Conservation (phyloP, 306 rosid genomes). For the Rosa persica region DNA sequence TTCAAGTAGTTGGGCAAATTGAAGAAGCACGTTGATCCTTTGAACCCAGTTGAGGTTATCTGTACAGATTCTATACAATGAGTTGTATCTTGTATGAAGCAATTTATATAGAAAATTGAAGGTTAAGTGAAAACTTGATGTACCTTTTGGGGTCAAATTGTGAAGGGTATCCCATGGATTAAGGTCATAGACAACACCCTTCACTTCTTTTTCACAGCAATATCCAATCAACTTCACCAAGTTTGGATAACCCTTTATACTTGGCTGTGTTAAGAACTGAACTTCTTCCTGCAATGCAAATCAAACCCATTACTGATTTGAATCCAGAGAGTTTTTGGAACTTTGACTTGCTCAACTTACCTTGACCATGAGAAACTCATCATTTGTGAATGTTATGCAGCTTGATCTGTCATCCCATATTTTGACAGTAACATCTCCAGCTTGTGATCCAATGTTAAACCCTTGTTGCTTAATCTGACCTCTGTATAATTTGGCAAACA, state of each 20-base stretch:
- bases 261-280: slow-evolving; percentile 44
- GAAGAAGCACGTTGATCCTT: slow-evolving; percentile 46
- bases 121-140: neutral
- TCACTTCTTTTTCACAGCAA: slow-evolving; percentile 50
- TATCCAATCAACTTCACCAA: slow-evolving; percentile 53
- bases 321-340: neutral
- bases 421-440: slow-evolving; percentile 44
- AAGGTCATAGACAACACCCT: slow-evolving; percentile 61
- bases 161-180: slow-evolving; percentile 50
- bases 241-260: slow-evolving; percentile 37
- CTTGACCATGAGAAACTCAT: slow-evolving; percentile 38
- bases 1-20: slow-evolving; percentile 49
- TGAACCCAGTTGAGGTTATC: slow-evolving; percentile 50
- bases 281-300: slow-evolving; percentile 48
- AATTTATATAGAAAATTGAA: neutral
- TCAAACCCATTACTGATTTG: slow-evolving; percentile 9
- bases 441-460: neutral
- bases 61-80: slow-evolving; percentile 1
- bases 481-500: slow-evolving; percentile 53
- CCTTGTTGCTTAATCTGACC: slow-evolving; percentile 35
- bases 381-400: slow-evolving; percentile 14
- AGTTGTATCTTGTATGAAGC: neutral
- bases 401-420: slow-evolving; percentile 45
- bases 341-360: slow-evolving; percentile 21
- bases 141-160: slow-evolving; percentile 50